phyloP scores from a whole-genome alignment of 176 grass and related monocot genomes.

The Puccinellia tenuiflora region DNA sequence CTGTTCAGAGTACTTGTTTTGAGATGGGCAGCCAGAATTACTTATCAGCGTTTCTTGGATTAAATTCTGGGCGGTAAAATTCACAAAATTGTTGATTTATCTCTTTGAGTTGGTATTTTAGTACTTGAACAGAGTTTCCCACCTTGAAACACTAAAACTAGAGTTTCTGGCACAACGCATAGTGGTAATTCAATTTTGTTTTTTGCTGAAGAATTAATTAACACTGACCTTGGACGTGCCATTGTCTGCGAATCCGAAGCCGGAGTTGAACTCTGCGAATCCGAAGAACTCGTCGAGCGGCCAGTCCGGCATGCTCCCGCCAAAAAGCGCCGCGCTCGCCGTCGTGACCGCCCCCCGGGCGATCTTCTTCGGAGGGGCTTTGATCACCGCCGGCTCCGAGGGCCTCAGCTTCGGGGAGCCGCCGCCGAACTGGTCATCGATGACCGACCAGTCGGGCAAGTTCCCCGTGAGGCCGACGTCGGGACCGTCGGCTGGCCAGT shows the following conservation, averaged over 20 bases:
- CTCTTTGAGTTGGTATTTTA: too few relatives aligned
- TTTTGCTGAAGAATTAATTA: background rate
- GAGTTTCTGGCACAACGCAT: too few relatives aligned
- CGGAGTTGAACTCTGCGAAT: conserved; percentile 49
- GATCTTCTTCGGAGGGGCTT: conserved; percentile 11
- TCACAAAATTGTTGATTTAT: too few relatives aligned
- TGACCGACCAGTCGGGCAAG: conserved; percentile 45
- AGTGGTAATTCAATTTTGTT: background rate
- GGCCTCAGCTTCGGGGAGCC: background rate
- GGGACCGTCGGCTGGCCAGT: conserved; percentile 18
- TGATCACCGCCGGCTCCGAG: background rate
- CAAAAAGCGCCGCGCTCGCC: background rate
- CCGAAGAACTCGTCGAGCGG: conserved; percentile 75
- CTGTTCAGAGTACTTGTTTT: too few relatives aligned
- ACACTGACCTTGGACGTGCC: conserved; percentile 66
- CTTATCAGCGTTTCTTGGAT: too few relatives aligned
- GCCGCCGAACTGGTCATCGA: conserved; percentile 42
- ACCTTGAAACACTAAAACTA: too few relatives aligned
- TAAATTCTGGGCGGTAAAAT: too few relatives aligned
- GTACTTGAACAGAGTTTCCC: too few relatives aligned
- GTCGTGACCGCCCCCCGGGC: background rate
- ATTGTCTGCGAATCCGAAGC: conserved; percentile 54
- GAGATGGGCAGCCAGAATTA: too few relatives aligned
- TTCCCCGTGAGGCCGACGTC: conserved; percentile 20
- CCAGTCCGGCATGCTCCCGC: conserved; percentile 51